phyloP scores from a whole-genome alignment of 1,139 yeast species.

The Candida sanyaensis region DNA sequence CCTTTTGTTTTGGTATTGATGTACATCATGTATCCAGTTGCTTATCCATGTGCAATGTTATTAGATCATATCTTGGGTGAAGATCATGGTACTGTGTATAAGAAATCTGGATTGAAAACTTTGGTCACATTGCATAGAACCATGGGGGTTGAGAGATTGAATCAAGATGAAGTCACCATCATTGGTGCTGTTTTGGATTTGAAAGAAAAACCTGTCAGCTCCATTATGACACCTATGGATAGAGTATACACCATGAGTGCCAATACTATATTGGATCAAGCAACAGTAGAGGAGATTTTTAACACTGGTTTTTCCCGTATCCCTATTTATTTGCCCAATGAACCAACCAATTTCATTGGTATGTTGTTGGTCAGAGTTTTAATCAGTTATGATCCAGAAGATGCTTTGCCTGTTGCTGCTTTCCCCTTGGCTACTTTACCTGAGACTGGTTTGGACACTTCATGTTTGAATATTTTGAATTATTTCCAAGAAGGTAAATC shows the following conservation, averaged over 20 bases:
- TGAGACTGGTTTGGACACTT: conserved; percentile 88
- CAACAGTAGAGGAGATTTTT: conserved; percentile 83
- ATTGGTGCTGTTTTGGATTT: conserved; percentile 91
- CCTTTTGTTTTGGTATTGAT: conserved; percentile 84
- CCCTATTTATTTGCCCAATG: conserved; percentile 91
- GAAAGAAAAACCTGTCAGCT: conserved; percentile 84
- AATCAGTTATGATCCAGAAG: conserved; percentile 96
- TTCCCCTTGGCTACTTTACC: conserved; percentile 97
- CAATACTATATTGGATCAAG: conserved; percentile 80
- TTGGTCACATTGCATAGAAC: conserved; percentile 90
- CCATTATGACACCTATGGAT: conserved; percentile 93
- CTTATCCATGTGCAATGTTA: conserved; percentile 84
- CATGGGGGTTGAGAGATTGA: conserved; percentile 92
- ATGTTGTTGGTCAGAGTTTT: conserved; percentile 91
- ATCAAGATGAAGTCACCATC: conserved; percentile 94
- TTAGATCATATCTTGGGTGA: conserved; percentile 87
- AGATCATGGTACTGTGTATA: conserved; percentile 94
- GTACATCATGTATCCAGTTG: conserved; percentile 90
- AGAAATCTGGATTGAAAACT: conserved; percentile 89
- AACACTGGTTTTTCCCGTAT: conserved; percentile 95
- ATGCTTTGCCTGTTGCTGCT: conserved; percentile 86
- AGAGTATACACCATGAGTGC: conserved; percentile 90
- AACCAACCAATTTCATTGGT: conserved; percentile 89
- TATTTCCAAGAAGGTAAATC: conserved; percentile 98
- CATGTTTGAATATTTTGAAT: conserved; percentile 89